phyloP scores from a whole-genome alignment of 148 eudicot genomes.

The Beta vulgaris region DNA sequence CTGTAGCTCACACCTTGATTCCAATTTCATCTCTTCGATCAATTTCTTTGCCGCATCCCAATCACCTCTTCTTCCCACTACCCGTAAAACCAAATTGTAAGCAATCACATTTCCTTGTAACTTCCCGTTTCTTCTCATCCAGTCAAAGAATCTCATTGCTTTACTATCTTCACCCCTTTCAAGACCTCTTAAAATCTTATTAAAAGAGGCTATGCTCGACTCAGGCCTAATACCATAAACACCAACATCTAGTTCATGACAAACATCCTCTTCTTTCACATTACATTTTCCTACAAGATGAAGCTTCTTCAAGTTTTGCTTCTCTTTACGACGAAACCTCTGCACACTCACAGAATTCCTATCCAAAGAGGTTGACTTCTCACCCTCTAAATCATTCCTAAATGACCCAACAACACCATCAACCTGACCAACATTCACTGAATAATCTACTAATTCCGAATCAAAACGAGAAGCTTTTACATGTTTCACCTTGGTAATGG shows the following conservation, averaged over 20 bases:
- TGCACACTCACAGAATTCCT: constrained; percentile 35
- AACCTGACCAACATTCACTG: constrained; percentile 25
- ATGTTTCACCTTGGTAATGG: constrained; percentile 30
- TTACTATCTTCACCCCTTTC: constrained; percentile 51
- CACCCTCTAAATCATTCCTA: constrained; percentile 23
- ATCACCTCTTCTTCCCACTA: constrained; percentile 69
- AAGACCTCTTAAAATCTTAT: constrained; percentile 50
- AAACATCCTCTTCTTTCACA: constrained; percentile 13
- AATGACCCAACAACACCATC: constrained; percentile 14
- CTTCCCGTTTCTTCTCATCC: constrained; percentile 79
- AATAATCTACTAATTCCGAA: constrained; percentile 34
- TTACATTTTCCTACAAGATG: constrained; percentile 7
- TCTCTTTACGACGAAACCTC: constrained; percentile 32
- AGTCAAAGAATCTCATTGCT: constrained; percentile 57
- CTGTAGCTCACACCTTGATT: constrained; percentile 60
- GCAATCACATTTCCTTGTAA: constrained; percentile 60
- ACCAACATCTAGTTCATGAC: constrained; percentile 27
- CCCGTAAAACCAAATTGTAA: constrained; percentile 65
- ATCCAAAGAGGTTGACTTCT: constrained; percentile 20
- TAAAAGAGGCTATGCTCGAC: constrained; percentile 50
- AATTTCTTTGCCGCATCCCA: constrained; percentile 69
- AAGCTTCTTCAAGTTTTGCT: constrained; percentile 20
- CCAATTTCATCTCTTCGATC: constrained; percentile 60
- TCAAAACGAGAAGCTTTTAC: constrained; percentile 44
- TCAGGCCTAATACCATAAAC: constrained; percentile 33